Conservation (phyloP, 306 rosid species). For the Urtica urens region DNA sequence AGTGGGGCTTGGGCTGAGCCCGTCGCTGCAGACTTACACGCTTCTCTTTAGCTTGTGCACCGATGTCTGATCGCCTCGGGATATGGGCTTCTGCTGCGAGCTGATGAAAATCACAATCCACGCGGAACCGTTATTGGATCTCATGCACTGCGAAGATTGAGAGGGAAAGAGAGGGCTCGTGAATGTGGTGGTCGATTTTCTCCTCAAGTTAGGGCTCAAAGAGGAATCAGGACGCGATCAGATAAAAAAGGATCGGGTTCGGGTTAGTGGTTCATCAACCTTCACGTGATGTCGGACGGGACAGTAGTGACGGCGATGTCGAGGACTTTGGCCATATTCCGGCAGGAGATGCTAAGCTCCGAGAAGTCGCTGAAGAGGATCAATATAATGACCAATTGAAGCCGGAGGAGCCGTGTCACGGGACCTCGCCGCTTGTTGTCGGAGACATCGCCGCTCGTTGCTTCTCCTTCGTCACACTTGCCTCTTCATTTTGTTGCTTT, state of each 20-base stretch:
- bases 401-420: conserved; percentile 79
- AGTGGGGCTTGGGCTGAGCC: conserved; percentile 59
- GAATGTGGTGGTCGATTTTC: conserved; percentile 95
- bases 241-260: conserved; percentile 72
- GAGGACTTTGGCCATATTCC: conserved; percentile 84
- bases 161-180: conserved; percentile 91
- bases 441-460: too few relatives aligned
- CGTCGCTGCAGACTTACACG: conserved; percentile 82
- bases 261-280: conserved; percentile 85
- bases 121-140: conserved; percentile 57
- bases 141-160: conserved; percentile 84
- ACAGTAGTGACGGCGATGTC: conserved; percentile 83
- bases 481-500: too few relatives aligned
- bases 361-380: conserved; percentile 69
- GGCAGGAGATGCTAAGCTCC: conserved; percentile 55
- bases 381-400: conserved; percentile 89
- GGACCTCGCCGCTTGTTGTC: conserved; percentile 76
- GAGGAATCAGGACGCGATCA: conserved; percentile 91
- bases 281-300: conserved; percentile 93
- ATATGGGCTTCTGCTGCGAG: conserved; percentile 60
- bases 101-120: conserved; percentile 71
- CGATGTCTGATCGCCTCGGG: conserved; percentile 55
- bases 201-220: conserved; percentile 87
- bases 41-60: conserved; percentile 86
- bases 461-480: too few relatives aligned